A percentile compares a stretch with the other conserved stretches of the same genome.
phyloP scores from a whole-genome alignment of 768 basidiomycete genomes.

The Xerocomellus intermedius region DNA sequence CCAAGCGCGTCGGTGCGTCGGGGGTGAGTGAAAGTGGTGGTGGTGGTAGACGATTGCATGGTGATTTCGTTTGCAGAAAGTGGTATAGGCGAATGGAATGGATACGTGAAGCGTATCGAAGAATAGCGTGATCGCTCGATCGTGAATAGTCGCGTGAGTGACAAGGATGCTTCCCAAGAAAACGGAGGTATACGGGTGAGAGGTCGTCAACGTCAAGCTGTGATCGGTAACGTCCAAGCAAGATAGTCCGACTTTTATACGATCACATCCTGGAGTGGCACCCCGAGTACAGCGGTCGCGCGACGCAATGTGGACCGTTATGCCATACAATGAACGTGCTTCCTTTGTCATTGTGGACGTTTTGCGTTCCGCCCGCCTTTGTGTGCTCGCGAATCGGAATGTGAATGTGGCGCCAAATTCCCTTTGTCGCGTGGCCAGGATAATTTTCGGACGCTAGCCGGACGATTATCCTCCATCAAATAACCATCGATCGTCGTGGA shows the following conservation, averaged over 20 bases:
- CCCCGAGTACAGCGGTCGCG: not conserved
- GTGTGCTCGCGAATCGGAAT: conserved; percentile 3
- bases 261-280: conserved; percentile 5
- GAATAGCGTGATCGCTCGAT: not conserved
- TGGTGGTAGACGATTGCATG: not conserved
- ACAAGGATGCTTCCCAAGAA: not conserved
- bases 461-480: not conserved
- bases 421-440: conserved; percentile 11
- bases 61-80: not conserved
- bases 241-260: conserved; percentile 7
- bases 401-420: not conserved
- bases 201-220: not conserved
- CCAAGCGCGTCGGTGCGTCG: not conserved
- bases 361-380: conserved; percentile 13
- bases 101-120: not conserved
- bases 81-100: not conserved
- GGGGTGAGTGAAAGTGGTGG: not conserved
- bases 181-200: not conserved
- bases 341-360: conserved; percentile 13
- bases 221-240: not conserved
- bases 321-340: not conserved
- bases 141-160: not conserved
- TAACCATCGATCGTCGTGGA: not conserved
- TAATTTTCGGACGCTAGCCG: not conserved
- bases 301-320: not conserved